Base-by-base conservation (phyloP, 768 basidiomycete species). In the Roridomyces roridus region DNA sequence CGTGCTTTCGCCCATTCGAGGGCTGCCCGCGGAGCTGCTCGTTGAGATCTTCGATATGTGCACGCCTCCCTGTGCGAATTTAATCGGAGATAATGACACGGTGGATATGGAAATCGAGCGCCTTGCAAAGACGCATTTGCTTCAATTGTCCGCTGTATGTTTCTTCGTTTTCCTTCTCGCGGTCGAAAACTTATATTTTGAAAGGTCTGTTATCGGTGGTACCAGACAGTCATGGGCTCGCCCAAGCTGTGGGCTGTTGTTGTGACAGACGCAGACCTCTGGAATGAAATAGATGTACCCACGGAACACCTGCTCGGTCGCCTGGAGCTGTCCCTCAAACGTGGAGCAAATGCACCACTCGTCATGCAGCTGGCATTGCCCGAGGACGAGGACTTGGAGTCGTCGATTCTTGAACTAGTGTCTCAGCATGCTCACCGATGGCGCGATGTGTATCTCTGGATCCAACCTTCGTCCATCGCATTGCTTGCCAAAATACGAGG, bases 181-280 rank as follows among this genome's bases (percentile, higher is more conserved):
- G 17, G 23, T 20, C 8, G 21, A 7, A 31, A 4, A 1, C 10
- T 21, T 4, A 14, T 41, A 24, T 25, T 4, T 48, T 21, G 24
- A n/a, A 12, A 57, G 43, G 55, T 57, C 9, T 57, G 43, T 29
- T 45, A 47, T 2, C 47, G 35, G 1, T 50, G 55, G 55, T 42
- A 50, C 36, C 3, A 17, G 4, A 23, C 50, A 12, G 47, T 47
- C 26, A 57, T 50, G 41, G 42, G 37, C n/a, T 44, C 55, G 1
- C 47, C 55, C 6, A 37, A 28, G 55, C 26, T 57, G 14, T 57
- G 55, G 47, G 26, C 34, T 15, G 45, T n/a, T 21, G n/a, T 57
- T 6, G 11, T 50, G 1, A 42, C 34, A 18, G 55, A 57, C n/a
- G 45, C 47, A 39, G 37, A 34, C 3, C 41, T 50, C 7, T 57